Conservation (phyloP, 345 rosid genomes). For the Citrus trifoliata region DNA sequence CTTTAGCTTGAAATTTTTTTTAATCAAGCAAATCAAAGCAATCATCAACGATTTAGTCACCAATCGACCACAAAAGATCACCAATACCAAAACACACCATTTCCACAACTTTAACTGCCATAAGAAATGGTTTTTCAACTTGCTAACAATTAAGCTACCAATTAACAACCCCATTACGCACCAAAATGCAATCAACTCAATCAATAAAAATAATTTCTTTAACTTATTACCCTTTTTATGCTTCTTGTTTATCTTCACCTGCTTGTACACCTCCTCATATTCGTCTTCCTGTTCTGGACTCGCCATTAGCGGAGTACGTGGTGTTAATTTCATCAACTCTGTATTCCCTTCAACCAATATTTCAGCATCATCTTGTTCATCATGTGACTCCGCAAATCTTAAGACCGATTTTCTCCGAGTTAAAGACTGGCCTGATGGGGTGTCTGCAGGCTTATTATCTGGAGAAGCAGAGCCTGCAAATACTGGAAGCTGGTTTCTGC, state of each 20-base stretch:
- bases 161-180: conserved; percentile 29
- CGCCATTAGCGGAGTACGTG: conserved; percentile 16
- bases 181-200: conserved; percentile 30
- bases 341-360: conserved; percentile 30
- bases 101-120: conserved; percentile 53
- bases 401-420: conserved; percentile 31
- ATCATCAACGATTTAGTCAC: conserved; percentile 44
- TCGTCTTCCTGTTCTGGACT: background rate
- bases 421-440: conserved; percentile 19
- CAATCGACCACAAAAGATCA: conserved; percentile 48
- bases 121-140: conserved; percentile 18
- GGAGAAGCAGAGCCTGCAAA: conserved; percentile 19
- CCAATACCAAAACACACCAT: conserved; percentile 50
- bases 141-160: conserved; percentile 34
- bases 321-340: conserved; percentile 16
- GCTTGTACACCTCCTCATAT: conserved; percentile 25
- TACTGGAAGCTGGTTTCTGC: conserved; percentile 14
- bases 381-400: conserved; percentile 40
- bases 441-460: conserved; percentile 33
- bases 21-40: conserved; percentile 43
- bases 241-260: conserved; percentile 29
- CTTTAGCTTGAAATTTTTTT: conserved; percentile 50
- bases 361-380: too few relatives aligned
- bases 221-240: conserved; percentile 38
- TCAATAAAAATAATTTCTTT: conserved; percentile 16